A percentile compares a stretch with the other conserved stretches of the same genome.
phyloP scores from a whole-genome alignment of 345 rosid genomes.

The Eucalyptus urophylla region DNA sequence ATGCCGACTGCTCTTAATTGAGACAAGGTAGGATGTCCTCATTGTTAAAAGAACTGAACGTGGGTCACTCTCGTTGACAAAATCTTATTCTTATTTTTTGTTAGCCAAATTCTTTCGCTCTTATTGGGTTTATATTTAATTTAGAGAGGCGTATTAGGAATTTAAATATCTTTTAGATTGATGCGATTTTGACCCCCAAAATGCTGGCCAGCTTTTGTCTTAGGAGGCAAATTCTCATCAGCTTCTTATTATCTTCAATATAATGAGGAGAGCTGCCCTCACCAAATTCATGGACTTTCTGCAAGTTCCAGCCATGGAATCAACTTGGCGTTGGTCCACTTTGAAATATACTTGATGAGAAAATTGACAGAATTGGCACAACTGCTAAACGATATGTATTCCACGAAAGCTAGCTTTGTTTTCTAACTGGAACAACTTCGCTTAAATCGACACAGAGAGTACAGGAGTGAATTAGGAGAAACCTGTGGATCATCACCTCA shows the following conservation, averaged over 20 bases:
- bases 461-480: background rate
- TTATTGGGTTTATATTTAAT: background rate
- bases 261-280: background rate
- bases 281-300: background rate
- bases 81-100: background rate
- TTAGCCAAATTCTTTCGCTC: background rate
- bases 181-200: slow-evolving; percentile 9
- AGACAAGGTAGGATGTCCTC: slow-evolving; percentile 4
- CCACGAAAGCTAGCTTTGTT: background rate
- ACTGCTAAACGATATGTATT: background rate
- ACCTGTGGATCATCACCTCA: background rate
- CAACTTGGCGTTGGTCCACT: background rate
- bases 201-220: slow-evolving; percentile 38
- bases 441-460: background rate
- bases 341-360: background rate
- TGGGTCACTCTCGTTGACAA: slow-evolving; percentile 28
- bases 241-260: background rate
- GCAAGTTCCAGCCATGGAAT: background rate
- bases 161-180: background rate
- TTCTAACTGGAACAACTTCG: background rate
- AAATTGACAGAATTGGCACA: background rate
- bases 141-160: background rate
- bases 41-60: slow-evolving; percentile 4
- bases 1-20: background rate
- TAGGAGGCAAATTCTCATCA: slow-evolving; percentile 9